Evolutionary conservation across 768 basidiomycete species (phyloP).

Genomic region (Pholiota molesta): DNA sequence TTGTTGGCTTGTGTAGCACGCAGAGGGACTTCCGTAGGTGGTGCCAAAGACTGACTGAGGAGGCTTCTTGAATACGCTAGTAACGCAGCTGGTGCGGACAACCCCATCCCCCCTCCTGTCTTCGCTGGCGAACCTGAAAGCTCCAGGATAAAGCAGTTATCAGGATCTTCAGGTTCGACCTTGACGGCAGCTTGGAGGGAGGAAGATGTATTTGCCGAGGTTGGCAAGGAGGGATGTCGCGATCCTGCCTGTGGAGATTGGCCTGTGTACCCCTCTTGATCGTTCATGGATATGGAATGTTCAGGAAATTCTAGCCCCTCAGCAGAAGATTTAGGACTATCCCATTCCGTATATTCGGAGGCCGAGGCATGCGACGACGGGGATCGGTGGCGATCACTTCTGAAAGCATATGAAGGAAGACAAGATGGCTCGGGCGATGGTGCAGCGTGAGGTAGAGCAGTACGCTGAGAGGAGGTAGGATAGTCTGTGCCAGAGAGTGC

Average conservation of each 20-base stretch:
- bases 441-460: slow-evolving; percentile 12
- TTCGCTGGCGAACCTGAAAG: slow-evolving; percentile 23
- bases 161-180: slow-evolving; percentile 41
- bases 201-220: slow-evolving; percentile 16
- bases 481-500: slow-evolving; percentile 17
- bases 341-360: slow-evolving; percentile 21
- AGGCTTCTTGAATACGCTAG: slow-evolving; percentile 19
- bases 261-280: slow-evolving; percentile 7
- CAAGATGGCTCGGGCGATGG: slow-evolving; percentile 8
- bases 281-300: background rate
- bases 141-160: slow-evolving; percentile 49
- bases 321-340: slow-evolving; percentile 10
- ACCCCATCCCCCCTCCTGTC: background rate
- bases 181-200: slow-evolving; percentile 32
- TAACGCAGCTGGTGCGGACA: slow-evolving; percentile 7
- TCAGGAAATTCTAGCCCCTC: slow-evolving; percentile 7
- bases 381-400: slow-evolving; percentile 23
- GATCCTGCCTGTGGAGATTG: slow-evolving; percentile 8
- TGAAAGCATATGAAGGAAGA: slow-evolving; percentile 13
- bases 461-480: slow-evolving; percentile 18
- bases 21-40: slow-evolving; percentile 69
- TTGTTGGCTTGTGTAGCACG: slow-evolving; percentile 75
- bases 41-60: slow-evolving; percentile 45
- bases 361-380: slow-evolving; percentile 23
- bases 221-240: slow-evolving; percentile 14